A percentile compares a stretch with the other conserved stretches of the same genome.
Evolutionary conservation across 1,284 basidiomycete genomes (phyloP).

Genomic region (Heterobasidion parviporum): DNA sequence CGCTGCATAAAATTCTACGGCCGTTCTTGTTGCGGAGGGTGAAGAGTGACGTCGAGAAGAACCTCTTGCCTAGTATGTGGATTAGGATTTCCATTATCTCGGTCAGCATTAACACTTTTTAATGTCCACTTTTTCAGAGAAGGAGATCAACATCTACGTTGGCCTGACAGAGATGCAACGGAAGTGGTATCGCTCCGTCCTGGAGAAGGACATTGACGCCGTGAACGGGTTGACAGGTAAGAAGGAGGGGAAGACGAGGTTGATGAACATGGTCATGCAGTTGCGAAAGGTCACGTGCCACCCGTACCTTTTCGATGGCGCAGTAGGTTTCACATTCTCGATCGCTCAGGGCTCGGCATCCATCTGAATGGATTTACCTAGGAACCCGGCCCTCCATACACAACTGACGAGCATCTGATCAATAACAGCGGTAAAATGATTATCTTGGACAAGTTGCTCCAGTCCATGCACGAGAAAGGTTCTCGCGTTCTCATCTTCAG

Average conservation of each 20-base stretch:
- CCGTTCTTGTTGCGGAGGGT: slow-evolving; percentile 94
- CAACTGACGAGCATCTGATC: slow-evolving; percentile 95
- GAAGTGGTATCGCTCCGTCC: slow-evolving; percentile 93
- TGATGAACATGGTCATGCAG: slow-evolving; percentile 99
- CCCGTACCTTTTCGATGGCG: slow-evolving; percentile 83
- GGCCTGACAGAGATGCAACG: slow-evolving; percentile 97
- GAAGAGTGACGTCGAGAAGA: slow-evolving; percentile 98
- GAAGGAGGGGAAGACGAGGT: slow-evolving; percentile 96
- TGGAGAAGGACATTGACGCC: slow-evolving; percentile 99
- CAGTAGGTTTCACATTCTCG: slow-evolving; percentile 33
- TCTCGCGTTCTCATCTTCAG: slow-evolving; percentile 96
- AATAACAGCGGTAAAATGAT: slow-evolving; percentile 97
- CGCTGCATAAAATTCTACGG: slow-evolving; percentile 93
- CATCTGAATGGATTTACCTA: slow-evolving; percentile 15
- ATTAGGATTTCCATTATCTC: background rate
- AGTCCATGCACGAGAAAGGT: slow-evolving; percentile 86
- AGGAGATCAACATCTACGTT: slow-evolving; percentile 99
- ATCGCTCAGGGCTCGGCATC: background rate
- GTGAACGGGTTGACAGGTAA: slow-evolving; percentile 94
- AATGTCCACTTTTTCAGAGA: slow-evolving; percentile 48
- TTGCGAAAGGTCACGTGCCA: slow-evolving; percentile 81
- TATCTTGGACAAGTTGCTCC: slow-evolving; percentile 91
- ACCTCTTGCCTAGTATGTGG: slow-evolving; percentile 76
- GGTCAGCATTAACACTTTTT: background rate
- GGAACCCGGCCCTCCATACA: slow-evolving; percentile 98